Conservation (phyloP, 2,329 filamentous ascomycete genomes). For the Diaporthe citri region DNA sequence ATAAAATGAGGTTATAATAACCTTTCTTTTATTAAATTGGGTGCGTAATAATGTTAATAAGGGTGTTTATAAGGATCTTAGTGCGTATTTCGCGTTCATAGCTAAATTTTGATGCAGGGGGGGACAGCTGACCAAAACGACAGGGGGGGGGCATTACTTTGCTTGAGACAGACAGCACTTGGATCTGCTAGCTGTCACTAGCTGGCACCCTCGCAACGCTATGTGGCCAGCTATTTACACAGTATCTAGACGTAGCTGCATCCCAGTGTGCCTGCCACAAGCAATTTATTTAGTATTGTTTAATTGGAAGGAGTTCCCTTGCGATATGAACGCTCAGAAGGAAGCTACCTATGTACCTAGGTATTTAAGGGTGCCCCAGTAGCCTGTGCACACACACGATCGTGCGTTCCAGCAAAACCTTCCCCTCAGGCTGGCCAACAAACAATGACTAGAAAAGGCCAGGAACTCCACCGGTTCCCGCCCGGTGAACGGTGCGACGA, state of each 20-base stretch:
- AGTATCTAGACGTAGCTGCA: background rate
- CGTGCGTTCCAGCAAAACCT: background rate
- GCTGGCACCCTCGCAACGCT: background rate
- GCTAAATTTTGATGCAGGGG: too few species aligned
- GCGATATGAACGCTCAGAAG: background rate
- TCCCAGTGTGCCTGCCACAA: background rate
- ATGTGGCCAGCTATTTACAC: background rate
- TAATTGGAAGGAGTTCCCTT: background rate
- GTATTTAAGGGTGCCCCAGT: background rate
- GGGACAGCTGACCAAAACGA: too few species aligned
- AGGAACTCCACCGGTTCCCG: conserved; percentile 64
- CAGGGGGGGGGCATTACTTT: too few species aligned
- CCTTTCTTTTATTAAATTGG: too few species aligned
- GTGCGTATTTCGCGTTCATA: too few species aligned
- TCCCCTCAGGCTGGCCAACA: conserved; percentile 40
- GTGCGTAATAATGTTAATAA: too few species aligned
- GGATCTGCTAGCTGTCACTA: background rate
- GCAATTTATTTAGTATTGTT: background rate
- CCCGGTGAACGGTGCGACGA: conserved; percentile 67
- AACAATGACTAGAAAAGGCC: conserved; percentile 49
- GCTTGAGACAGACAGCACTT: too few species aligned
- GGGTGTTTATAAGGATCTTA: too few species aligned
- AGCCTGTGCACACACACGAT: background rate
- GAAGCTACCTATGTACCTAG: background rate
- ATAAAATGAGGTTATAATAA: too few species aligned